phyloP scores from a whole-genome alignment of 2,329 filamentous ascomycete species.

The Aspergillus felis region DNA sequence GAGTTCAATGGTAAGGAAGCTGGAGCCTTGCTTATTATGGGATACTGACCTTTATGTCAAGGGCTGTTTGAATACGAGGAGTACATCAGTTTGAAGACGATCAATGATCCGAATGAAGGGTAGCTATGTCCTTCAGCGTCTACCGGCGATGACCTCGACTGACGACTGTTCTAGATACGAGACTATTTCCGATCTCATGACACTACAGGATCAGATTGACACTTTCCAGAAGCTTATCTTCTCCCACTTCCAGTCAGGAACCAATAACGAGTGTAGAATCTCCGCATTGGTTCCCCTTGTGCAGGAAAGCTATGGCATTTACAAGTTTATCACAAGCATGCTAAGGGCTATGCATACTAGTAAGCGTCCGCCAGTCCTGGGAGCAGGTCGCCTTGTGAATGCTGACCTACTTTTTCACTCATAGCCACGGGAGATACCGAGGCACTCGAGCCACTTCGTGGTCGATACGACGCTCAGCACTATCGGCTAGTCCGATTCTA shows the following conservation, averaged over 20 bases:
- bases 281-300: constrained; percentile 89
- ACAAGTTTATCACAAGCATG: constrained; percentile 99
- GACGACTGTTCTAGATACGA: constrained; percentile 56
- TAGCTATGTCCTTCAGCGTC: constrained; percentile 40
- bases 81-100: constrained; percentile 95
- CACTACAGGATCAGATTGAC: constrained; percentile 95
- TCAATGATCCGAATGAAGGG: constrained; percentile 97
- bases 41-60: constrained; percentile 19
- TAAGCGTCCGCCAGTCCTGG: constrained; percentile 42
- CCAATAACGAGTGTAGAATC: constrained; percentile 95
- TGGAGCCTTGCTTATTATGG: not conserved
- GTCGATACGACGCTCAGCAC: constrained; percentile 91
- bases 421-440: constrained; percentile 87
- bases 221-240: constrained; percentile 98
- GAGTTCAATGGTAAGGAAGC: constrained; percentile 78
- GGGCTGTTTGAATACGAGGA: constrained; percentile 96
- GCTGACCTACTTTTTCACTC: constrained; percentile 8
- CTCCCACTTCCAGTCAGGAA: constrained; percentile 85
- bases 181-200: constrained; percentile 95
- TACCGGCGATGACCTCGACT: constrained; percentile 11
- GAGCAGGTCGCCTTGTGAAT: not conserved
- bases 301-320: constrained; percentile 97
- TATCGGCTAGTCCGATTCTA: constrained; percentile 97
- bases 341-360: constrained; percentile 94
- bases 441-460: constrained; percentile 79